Base-by-base conservation (phyloP, 768 basidiomycete species). In the Suillus tomentosus region DNA sequence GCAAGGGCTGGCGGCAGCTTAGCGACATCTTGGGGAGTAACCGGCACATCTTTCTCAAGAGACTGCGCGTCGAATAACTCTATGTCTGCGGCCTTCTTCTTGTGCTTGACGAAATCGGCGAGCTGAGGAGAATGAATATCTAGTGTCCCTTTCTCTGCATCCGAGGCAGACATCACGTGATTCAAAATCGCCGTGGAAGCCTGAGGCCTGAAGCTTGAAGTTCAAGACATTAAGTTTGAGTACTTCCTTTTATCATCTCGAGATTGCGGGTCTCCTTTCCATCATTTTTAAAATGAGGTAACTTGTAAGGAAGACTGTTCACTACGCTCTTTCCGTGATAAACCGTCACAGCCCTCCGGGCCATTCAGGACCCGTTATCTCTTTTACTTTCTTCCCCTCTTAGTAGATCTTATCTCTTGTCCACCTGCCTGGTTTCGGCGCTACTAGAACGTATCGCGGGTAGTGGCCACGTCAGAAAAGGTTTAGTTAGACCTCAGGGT, bases 111-210 rank as follows among this genome's bases (percentile, higher is more conserved):
- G 64, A 78, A 75, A 53, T 65, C 64, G 53, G 72, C 45, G 34
- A 74, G 36, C 55, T 75, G 72, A 56, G 71, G 73, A 53, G 81
- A 75, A 54, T 77, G 74, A 58, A 31, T 5, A 7, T 85, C 86
- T 62, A 84, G 69, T 57, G 80, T 79, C 62, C 86, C 87, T 72
- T 84, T 85, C 78, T 89, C 87, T 47, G 84, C 80, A 69, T 88
- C 56, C 39, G 42, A 42, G 27, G 78, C 76, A 65, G 84, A 80
- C 85, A 86, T 85, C 22, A 31, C 62, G 31, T 60, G n/a, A n/a
- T n/a, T n/a, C n/a, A n/a, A n/a, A n/a, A n/a, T n/a, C n/a, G n/a
- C n/a, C n/a, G n/a, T n/a, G n/a, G n/a, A n/a, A n/a, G n/a, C n/a
- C n/a, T n/a, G n/a, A n/a, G n/a, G n/a, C n/a, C n/a, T n/a, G n/a